Evolutionary conservation across 352 stramenopile genomes (phyloP).

Genomic region (Globisporangium solare): DNA sequence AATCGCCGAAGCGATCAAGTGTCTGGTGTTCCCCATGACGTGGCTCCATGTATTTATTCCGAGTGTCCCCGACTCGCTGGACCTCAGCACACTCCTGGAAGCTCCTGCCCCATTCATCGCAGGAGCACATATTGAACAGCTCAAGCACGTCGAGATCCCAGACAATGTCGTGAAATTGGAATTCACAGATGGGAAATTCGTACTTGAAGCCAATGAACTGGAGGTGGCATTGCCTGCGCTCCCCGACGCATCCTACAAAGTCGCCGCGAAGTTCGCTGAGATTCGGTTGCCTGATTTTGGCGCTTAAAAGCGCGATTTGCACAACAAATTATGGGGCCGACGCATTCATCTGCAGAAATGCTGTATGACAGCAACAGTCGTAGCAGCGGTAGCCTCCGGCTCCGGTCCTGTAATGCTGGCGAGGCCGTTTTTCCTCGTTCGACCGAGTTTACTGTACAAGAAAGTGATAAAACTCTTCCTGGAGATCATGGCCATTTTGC

Average conservation of each 20-base stretch:
- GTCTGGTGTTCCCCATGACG: constrained; percentile 37
- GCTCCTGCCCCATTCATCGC: constrained; percentile 50
- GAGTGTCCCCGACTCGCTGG: constrained; percentile 40
- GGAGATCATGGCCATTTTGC: constrained; percentile 18
- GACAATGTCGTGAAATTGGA: constrained; percentile 39
- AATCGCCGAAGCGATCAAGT: constrained; percentile 39
- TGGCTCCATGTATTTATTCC: constrained; percentile 58
- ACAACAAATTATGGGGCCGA: constrained; percentile 40
- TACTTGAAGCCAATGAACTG: constrained; percentile 5
- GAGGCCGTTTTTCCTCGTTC: constrained; percentile 18
- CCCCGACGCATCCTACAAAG: constrained; percentile 10
- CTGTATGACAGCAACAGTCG: constrained; percentile 17
- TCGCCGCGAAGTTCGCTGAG: constrained; percentile 14
- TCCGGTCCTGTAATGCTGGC: background rate
- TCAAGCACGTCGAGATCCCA: constrained; percentile 26
- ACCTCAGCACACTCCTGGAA: constrained; percentile 46
- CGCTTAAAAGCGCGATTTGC: constrained; percentile 32
- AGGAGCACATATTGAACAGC: constrained; percentile 29
- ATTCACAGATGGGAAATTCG: constrained; percentile 24
- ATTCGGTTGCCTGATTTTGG: constrained; percentile 23
- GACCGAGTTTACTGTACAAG: constrained; percentile 16
- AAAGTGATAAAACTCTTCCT: constrained; percentile 29
- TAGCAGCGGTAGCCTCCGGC: background rate
- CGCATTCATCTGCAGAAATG: constrained; percentile 47
- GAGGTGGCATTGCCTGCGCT: constrained; percentile 10